These are phyloP conservation scores for Lodderomyces jiufengensis DNA, from an alignment of 1,139 yeast genomes.

Conservation along the genomic window DNA sequence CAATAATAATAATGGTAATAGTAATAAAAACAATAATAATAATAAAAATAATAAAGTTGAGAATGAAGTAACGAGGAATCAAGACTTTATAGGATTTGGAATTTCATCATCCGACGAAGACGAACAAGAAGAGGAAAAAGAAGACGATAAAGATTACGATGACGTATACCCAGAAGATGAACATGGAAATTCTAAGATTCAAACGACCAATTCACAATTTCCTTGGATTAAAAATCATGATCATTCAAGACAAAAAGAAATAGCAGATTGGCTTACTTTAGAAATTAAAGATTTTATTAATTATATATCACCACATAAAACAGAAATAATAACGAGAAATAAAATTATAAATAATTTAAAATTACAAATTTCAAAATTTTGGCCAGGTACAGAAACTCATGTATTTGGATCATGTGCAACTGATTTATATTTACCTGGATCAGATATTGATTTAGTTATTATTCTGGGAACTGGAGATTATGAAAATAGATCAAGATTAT, in stretches of 20 bases:
- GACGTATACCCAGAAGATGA: background rate
- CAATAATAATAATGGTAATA: background rate
- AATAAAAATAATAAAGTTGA: slow-evolving; percentile 10
- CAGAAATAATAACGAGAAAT: slow-evolving; percentile 71
- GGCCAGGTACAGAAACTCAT: slow-evolving; percentile 81
- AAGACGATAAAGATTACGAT: background rate
- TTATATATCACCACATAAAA: slow-evolving; percentile 81
- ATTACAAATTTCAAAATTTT: slow-evolving; percentile 51
- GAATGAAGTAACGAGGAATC: slow-evolving; percentile 44
- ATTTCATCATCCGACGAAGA: slow-evolving; percentile 34
- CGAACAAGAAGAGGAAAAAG: slow-evolving; percentile 19
- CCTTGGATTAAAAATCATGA: slow-evolving; percentile 84
- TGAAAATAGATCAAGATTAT: slow-evolving; percentile 65
- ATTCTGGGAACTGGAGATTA: slow-evolving; percentile 62
- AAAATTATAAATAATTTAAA: slow-evolving; percentile 61
- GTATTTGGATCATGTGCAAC: slow-evolving; percentile 97
- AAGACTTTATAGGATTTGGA: slow-evolving; percentile 61
- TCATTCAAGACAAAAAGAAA: slow-evolving; percentile 68
- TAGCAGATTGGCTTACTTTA: slow-evolving; percentile 82
- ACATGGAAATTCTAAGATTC: background rate
- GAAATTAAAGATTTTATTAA: slow-evolving; percentile 86
- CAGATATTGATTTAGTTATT: slow-evolving; percentile 94
- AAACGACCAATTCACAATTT: slow-evolving; percentile 33
- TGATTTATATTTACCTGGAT: slow-evolving; percentile 88
- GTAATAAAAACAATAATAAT: slow-evolving; percentile 16